These are phyloP conservation scores for Coemansia sp. DNA, from an alignment of 192 early-diverging fungal species.

Conservation along the genomic window DNA sequence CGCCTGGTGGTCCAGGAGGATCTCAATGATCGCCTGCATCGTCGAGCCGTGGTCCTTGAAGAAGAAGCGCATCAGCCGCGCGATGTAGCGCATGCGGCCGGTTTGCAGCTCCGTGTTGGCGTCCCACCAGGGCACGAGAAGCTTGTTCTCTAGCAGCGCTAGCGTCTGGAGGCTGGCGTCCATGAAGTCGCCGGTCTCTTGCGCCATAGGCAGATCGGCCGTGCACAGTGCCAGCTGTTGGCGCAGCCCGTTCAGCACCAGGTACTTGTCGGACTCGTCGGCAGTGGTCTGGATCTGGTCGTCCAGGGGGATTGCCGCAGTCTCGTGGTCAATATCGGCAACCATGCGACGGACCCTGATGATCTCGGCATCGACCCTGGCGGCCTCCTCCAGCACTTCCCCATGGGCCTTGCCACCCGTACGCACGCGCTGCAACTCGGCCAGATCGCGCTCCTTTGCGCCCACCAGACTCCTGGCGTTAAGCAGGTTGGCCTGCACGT, in stretches of 20 bases:
- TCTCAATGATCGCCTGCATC: constrained; percentile 48
- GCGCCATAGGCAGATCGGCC: constrained; percentile 8
- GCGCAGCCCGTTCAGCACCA: constrained; percentile 42
- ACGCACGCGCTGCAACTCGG: constrained; percentile 35
- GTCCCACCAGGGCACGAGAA: constrained; percentile 56
- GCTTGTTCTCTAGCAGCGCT: constrained; percentile 45
- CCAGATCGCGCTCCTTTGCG: constrained; percentile 52
- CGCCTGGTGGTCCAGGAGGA: constrained; percentile 38
- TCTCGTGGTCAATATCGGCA: constrained; percentile 44
- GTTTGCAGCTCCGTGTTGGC: constrained; percentile 25
- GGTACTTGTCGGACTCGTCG: constrained; percentile 30
- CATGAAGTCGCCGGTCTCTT: constrained; percentile 8
- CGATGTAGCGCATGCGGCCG: constrained; percentile 29
- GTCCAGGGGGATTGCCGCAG: constrained; percentile 23
- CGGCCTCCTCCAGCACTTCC: constrained; percentile 35
- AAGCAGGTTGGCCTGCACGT: constrained; percentile 45
- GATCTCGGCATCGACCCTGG: constrained; percentile 44
- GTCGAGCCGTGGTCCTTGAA: constrained; percentile 52
- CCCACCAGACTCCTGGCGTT: constrained; percentile 42
- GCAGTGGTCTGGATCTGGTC: constrained; percentile 37
- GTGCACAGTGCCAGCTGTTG: constrained; percentile 23
- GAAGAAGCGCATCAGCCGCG: constrained; percentile 43
- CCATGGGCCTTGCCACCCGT: constrained; percentile 16
- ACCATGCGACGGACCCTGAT: constrained; percentile 38
- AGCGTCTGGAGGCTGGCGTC: constrained; percentile 21